Conservation (phyloP, 2,329 filamentous ascomycete genomes). For the Penicillium sp. region DNA sequence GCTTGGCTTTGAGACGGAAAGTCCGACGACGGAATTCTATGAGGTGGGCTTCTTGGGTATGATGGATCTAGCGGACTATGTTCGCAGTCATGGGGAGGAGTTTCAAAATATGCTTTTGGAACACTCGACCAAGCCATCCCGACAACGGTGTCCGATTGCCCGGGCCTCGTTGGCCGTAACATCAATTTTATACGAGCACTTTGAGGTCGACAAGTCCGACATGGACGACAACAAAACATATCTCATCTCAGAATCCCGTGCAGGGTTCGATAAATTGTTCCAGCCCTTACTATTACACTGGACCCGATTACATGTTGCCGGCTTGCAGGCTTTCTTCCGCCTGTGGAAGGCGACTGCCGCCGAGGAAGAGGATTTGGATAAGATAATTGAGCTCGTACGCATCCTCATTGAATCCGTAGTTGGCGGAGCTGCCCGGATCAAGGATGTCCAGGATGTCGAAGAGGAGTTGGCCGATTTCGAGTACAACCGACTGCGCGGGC, state of each 20-base stretch:
- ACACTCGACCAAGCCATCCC: constrained; percentile 70
- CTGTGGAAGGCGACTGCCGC: constrained; percentile 91
- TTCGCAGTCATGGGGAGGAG: constrained; percentile 83
- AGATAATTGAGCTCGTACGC: constrained; percentile 85
- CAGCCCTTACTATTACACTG: constrained; percentile 86
- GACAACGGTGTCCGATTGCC: constrained; percentile 81
- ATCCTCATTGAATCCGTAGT: constrained; percentile 89
- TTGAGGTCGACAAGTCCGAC: constrained; percentile 84
- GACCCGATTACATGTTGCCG: constrained; percentile 83
- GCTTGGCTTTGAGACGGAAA: constrained; percentile 88
- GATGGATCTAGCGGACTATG: constrained; percentile 96
- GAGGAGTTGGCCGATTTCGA: constrained; percentile 86
- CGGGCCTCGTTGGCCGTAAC: constrained; percentile 84
- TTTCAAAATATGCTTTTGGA: constrained; percentile 92
- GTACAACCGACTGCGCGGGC: constrained; percentile 70
- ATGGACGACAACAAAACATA: constrained; percentile 75
- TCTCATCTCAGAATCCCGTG: constrained; percentile 68
- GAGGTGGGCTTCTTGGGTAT: constrained; percentile 85
- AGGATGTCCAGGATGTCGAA: constrained; percentile 82
- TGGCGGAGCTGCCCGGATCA: constrained; percentile 75
- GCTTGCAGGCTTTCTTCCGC: constrained; percentile 81
- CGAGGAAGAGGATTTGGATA: constrained; percentile 82
- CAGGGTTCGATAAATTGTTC: constrained; percentile 83
- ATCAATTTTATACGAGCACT: constrained; percentile 87
- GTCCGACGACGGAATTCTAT: constrained; percentile 80